These are phyloP conservation scores for Graphilbum sp. DNA, from an alignment of 2,329 filamentous ascomycete genomes.

Conservation along the genomic window DNA sequence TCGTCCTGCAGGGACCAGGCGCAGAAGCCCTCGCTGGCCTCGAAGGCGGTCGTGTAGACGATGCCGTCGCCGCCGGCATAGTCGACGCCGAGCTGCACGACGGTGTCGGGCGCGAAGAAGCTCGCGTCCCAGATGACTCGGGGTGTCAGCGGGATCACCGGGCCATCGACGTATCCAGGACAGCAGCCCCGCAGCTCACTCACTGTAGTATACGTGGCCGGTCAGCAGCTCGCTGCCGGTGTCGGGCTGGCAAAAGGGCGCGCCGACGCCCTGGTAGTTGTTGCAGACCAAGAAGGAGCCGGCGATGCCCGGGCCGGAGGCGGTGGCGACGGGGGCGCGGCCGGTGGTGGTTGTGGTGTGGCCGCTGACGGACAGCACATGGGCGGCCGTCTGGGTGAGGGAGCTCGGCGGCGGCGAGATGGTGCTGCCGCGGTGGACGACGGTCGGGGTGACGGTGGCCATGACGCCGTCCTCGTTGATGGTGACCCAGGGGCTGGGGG, in stretches of 20 bases:
- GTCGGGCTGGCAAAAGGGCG: slow-evolving; percentile 18
- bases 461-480: slow-evolving; percentile 14
- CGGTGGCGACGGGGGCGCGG: slow-evolving; percentile 16
- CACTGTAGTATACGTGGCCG: slow-evolving; percentile 18
- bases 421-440: slow-evolving; percentile 14
- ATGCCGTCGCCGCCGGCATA: slow-evolving; percentile 9
- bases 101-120: slow-evolving; percentile 11
- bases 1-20: slow-evolving; percentile 10
- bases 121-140: slow-evolving; percentile 18
- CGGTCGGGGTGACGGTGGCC: slow-evolving; percentile 15
- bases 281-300: slow-evolving; percentile 17
- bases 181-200: too few relatives aligned
- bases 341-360: slow-evolving; percentile 15
- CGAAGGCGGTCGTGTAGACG: slow-evolving; percentile 7
- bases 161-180: too few relatives aligned
- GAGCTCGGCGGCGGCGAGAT: slow-evolving; percentile 14
- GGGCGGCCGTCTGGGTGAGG: slow-evolving; percentile 14
- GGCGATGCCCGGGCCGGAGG: slow-evolving; percentile 10
- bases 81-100: slow-evolving; percentile 9
- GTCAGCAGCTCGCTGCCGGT: slow-evolving; percentile 14
- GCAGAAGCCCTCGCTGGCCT: slow-evolving; percentile 15
- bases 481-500: slow-evolving; percentile 16
- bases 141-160: too few relatives aligned
- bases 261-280: slow-evolving; percentile 11
- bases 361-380: slow-evolving; percentile 13